phyloP scores from a whole-genome alignment of 208 protist species.

The Leishmania mexicana region DNA sequence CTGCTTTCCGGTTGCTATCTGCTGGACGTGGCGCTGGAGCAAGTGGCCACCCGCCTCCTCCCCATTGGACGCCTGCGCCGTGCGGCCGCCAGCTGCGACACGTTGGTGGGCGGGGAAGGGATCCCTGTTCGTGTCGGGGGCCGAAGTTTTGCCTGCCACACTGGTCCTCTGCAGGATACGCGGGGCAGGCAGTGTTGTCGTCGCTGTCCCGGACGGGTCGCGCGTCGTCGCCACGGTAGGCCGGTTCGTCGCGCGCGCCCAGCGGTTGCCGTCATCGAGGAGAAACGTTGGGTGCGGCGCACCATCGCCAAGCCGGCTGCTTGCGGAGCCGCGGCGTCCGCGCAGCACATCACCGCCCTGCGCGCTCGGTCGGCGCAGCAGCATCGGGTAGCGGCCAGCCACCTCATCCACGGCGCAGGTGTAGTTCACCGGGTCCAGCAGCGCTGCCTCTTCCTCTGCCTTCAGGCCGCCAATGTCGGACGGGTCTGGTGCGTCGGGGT shows the following conservation, averaged over 20 bases:
- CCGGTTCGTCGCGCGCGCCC: conserved; percentile 46
- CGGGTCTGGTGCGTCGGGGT: conserved; percentile 42
- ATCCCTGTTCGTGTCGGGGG: background rate
- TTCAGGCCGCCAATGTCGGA: conserved; percentile 33
- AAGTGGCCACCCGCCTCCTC: conserved; percentile 27
- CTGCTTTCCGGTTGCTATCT: conserved; percentile 36
- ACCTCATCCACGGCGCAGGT: conserved; percentile 25
- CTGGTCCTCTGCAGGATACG: conserved; percentile 12
- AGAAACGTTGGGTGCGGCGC: conserved; percentile 33
- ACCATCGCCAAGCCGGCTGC: background rate
- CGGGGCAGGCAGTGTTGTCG: conserved; percentile 25
- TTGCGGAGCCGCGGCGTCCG: background rate
- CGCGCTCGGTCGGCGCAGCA: conserved; percentile 29
- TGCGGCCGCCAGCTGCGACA: background rate
- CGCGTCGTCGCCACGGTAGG: conserved; percentile 38
- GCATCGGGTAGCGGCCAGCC: conserved; percentile 28
- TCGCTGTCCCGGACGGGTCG: conserved; percentile 33
- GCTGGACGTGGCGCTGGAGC: conserved; percentile 59
- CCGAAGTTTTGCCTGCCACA: background rate
- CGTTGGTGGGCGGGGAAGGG: conserved; percentile 30
- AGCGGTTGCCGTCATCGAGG: conserved; percentile 45
- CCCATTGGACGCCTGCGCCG: background rate
- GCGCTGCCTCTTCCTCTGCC: conserved; percentile 37
- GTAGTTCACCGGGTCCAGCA: conserved; percentile 49
- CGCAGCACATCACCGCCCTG: conserved; percentile 22